Conservation (phyloP, 225 moss, liverwort and hornwort genomes). For the Physcomitrium patens region DNA sequence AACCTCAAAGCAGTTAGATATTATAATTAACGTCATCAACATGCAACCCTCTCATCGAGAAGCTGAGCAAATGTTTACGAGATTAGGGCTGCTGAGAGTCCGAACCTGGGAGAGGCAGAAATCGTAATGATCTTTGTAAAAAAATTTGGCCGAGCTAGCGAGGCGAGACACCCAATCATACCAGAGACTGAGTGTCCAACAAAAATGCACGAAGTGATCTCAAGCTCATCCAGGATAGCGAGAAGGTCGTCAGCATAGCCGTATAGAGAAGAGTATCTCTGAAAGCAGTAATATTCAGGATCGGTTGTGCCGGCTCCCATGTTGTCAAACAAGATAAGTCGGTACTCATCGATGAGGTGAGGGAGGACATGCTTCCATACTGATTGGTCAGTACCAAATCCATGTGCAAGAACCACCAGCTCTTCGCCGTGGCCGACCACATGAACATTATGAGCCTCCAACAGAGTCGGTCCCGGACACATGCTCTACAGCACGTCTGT, state of each 20-base stretch:
- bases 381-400: slow-evolving; percentile 75
- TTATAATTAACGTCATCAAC: too few species aligned
- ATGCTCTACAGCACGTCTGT: background rate
- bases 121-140: slow-evolving; percentile 67
- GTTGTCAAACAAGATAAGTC: slow-evolving; percentile 60
- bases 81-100: background rate
- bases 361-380: slow-evolving; percentile 69
- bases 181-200: slow-evolving; percentile 69
- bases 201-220: slow-evolving; percentile 53
- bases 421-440: slow-evolving; percentile 58
- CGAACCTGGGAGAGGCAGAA: slow-evolving; percentile 68
- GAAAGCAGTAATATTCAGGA: slow-evolving; percentile 61
- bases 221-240: slow-evolving; percentile 64
- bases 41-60: too few species aligned
- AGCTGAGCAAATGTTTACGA: background rate
- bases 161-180: slow-evolving; percentile 75
- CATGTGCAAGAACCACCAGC: slow-evolving; percentile 64
- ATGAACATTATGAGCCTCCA: slow-evolving; percentile 74
- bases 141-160: slow-evolving; percentile 58
- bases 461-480: slow-evolving; percentile 30
- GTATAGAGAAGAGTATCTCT: slow-evolving; percentile 44
- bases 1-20: background rate
- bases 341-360: slow-evolving; percentile 60
- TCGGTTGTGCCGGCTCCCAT: slow-evolving; percentile 77
- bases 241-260: slow-evolving; percentile 72